Percentiles rank a stretch among this genome's conserved stretches.
Conservation (phyloP, 768 basidiomycete species). For the Collybia sp. region DNA sequence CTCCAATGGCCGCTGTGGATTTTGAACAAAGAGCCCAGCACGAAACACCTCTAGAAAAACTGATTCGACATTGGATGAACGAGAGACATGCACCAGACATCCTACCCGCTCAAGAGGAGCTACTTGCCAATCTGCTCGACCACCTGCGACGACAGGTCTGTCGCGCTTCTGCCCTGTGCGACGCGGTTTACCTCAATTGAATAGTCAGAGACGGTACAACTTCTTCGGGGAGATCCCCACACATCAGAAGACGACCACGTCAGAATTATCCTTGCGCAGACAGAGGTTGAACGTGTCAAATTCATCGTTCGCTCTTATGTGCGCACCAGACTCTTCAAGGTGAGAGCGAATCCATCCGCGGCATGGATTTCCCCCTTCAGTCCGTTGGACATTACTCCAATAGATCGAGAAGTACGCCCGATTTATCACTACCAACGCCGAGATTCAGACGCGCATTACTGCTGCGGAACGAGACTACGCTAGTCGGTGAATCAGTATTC, state of each 20-base stretch:
- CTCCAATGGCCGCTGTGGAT: conserved; percentile 20
- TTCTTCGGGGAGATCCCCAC: conserved; percentile 72
- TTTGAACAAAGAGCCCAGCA: conserved; percentile 8
- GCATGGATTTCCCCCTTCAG: conserved; percentile 9
- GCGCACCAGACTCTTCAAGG: conserved; percentile 83
- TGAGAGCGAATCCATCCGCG: conserved; percentile 20
- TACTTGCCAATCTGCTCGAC: conserved; percentile 64
- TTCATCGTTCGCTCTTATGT: conserved; percentile 90
- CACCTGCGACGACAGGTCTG: conserved; percentile 81
- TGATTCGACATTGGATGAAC: conserved; percentile 84
- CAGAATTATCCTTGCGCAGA: conserved; percentile 88
- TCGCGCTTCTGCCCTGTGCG: neutral
- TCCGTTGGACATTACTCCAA: conserved; percentile 13
- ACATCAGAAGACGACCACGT: conserved; percentile 93
- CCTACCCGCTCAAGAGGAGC: conserved; percentile 64
- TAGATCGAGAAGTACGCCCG: conserved; percentile 90
- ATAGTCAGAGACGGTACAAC: conserved; percentile 75
- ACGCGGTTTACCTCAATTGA: neutral
- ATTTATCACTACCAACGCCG: conserved; percentile 65
- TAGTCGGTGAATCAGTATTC: conserved; percentile 43
- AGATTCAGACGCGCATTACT: conserved; percentile 74
- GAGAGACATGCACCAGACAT: conserved; percentile 81
- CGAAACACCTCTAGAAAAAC: conserved; percentile 61
- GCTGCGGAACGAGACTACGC: conserved; percentile 82
- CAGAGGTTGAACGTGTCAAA: conserved; percentile 91